These are phyloP conservation scores for Cadophora sp. DNA, from an alignment of 2,329 filamentous ascomycete species.

Conservation along the genomic window DNA sequence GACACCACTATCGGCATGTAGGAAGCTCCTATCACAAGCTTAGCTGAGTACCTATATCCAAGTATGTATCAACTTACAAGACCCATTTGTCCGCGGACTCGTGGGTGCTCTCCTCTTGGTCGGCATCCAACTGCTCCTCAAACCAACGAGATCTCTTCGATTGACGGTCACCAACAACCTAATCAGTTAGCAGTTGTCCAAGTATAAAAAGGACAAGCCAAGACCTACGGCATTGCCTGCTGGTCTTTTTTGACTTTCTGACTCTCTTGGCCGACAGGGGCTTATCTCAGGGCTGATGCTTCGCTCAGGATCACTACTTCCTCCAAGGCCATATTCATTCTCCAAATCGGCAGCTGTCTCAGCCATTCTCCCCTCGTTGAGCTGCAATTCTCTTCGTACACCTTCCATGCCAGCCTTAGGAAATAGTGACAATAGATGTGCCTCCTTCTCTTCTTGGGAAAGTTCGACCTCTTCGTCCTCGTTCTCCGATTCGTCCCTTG, in stretches of 20 bases:
- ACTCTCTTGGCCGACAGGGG: neutral
- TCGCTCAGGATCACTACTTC: neutral
- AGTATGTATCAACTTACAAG: conserved; percentile 7
- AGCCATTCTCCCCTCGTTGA: neutral
- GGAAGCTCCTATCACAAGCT: neutral
- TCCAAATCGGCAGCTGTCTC: conserved; percentile 7
- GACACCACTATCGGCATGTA: conserved; percentile 6
- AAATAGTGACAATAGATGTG: neutral
- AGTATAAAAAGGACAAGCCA: too few relatives aligned
- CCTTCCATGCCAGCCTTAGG: neutral
- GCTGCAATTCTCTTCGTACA: neutral
- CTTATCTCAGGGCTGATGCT: neutral
- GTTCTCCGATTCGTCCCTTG: neutral
- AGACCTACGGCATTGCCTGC: neutral
- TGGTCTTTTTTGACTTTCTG: neutral
- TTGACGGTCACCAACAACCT: neutral
- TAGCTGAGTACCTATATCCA: neutral
- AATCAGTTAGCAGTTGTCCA: neutral
- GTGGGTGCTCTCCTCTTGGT: neutral
- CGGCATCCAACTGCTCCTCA: neutral
- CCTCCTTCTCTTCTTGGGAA: neutral
- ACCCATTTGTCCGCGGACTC: conserved; percentile 21
- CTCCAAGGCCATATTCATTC: neutral
- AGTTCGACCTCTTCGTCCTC: neutral
- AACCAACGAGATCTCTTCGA: neutral